A percentile compares a stretch with the other conserved stretches of the same genome.
These are phyloP conservation scores for Lactarius deliciosus DNA, from an alignment of 768 basidiomycete species.

Conservation along the genomic window DNA sequence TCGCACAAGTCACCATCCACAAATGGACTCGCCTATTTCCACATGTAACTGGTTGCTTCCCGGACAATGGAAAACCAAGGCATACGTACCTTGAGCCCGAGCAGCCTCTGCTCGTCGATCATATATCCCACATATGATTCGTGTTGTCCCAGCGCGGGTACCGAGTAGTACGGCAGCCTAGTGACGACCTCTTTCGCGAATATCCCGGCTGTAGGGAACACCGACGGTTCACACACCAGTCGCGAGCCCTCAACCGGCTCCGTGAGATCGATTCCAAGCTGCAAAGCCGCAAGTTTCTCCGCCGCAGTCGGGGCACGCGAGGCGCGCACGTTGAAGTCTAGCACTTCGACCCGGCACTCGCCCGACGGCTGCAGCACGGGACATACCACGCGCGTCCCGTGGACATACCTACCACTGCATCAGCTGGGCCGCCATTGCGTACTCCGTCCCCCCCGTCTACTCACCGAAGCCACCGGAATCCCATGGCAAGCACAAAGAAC, in stretches of 20 bases:
- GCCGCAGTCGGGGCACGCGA: constrained; percentile 15
- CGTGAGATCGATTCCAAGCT: constrained; percentile 8
- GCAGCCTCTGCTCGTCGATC: constrained; percentile 42
- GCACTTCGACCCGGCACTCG: constrained; percentile 28
- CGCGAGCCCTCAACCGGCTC: neutral
- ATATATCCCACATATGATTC: constrained; percentile 37
- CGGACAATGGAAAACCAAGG: neutral
- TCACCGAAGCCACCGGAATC: too few relatives aligned
- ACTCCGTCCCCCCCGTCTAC: too few relatives aligned
- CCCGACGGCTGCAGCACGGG: constrained; percentile 25
- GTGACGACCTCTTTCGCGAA: constrained; percentile 35
- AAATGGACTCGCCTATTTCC: constrained; percentile 33
- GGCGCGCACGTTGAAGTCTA: constrained; percentile 37
- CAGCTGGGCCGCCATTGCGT: too few relatives aligned
- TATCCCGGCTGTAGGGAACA: constrained; percentile 25
- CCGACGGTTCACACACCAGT: constrained; percentile 12
- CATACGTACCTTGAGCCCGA: constrained; percentile 32
- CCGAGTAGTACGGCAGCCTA: constrained; percentile 34
- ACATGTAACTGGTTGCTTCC: too few relatives aligned
- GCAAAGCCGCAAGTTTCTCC: constrained; percentile 12
- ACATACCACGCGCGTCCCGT: constrained; percentile 42
- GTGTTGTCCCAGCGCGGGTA: constrained; percentile 15
- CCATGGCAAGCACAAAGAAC: too few relatives aligned
- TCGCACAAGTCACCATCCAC: constrained; percentile 38
- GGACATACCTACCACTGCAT: constrained; percentile 26